Evolutionary conservation across 768 basidiomycete genomes (phyloP), one percentile per base, ranked within the genome.

Genomic region (Trichaptum fuscoviolaceum): DNA sequence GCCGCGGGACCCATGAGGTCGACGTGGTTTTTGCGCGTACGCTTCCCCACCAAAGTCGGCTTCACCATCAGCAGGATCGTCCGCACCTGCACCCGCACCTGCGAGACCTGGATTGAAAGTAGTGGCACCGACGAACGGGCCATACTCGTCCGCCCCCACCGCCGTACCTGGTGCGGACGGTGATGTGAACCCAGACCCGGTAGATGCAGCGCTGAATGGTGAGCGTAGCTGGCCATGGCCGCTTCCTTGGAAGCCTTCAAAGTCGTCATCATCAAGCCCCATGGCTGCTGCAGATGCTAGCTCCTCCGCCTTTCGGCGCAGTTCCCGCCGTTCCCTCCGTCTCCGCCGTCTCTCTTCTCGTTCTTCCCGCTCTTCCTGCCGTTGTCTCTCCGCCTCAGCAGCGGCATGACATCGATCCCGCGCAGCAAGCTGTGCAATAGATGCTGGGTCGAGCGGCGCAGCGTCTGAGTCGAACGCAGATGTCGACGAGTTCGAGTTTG

Each of bases 381-480:
- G 42, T 63, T 17, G 36, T 5, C 75, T 80, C 12, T 76, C 69
- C 26, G 77, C 73, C 57, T 77, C 69, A 67, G 76, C 67, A 36
- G 76, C 75, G 34, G 71, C 76, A 2, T 73, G 77, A 25, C 63
- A 64, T 18, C 77, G 79, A 67, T 75, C 79, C 0, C 81, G 79
- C 0, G 80, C 78, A 7, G 86, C 82, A 42, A 87, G 70, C 30
- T 78, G 79, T 63, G 80, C 83, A 65, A 92, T 89, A 20, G 81
- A 77, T 10, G 83, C 79, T 7, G 84, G 74, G 63, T 88, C 87
- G 17, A 92, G 77, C 0, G 85, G 85, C 6, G 89, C 84, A 2
- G 90, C 89, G 68, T 91, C 90, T 0, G 87, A 86, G 74, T 91
- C 90, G 58, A 90, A 81, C 5, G 87, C 87, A 5, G 78, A 75